Evolutionary conservation across 371 early-diverging fungal species (phyloP).

Genomic region (Fennellomyces sp.): DNA sequence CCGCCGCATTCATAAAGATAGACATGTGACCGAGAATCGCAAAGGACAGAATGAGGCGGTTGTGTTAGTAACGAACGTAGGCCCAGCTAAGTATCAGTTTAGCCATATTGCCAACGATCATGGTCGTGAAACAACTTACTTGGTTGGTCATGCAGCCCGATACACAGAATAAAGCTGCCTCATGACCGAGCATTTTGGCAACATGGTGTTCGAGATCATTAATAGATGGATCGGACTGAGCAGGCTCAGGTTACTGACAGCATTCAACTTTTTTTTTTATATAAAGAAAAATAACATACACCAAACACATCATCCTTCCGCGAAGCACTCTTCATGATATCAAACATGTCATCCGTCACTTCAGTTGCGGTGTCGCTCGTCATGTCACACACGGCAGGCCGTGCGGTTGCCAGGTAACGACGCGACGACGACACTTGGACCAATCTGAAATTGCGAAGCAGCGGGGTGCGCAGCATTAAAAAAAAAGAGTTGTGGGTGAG

Average conservation of each 20-base stretch:
- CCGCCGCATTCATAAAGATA: constrained; percentile 82
- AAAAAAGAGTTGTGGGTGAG: neutral
- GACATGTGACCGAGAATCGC: constrained; percentile 82
- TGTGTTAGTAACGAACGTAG: constrained; percentile 42
- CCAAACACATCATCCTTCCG: constrained; percentile 86
- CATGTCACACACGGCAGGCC: constrained; percentile 37
- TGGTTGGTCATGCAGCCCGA: constrained; percentile 38
- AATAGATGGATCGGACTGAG: constrained; percentile 29
- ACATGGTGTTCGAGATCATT: constrained; percentile 69
- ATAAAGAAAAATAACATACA: too few relatives aligned
- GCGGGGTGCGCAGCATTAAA: too few relatives aligned
- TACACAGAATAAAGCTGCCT: constrained; percentile 81
- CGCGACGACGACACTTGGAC: too few relatives aligned
- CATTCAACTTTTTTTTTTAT: too few relatives aligned
- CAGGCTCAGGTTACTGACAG: too few relatives aligned
- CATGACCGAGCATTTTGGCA: constrained; percentile 76
- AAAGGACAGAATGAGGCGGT: constrained; percentile 83
- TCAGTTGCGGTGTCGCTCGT: constrained; percentile 76
- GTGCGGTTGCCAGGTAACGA: neutral
- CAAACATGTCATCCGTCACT: constrained; percentile 83
- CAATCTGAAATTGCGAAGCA: too few relatives aligned
- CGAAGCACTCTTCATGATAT: constrained; percentile 68
- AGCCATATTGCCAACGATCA: too few relatives aligned
- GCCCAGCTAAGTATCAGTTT: constrained; percentile 15
- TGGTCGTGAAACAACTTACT: too few relatives aligned